phyloP scores from a whole-genome alignment of 345 rosid genomes.

The Hevea brasiliensis region DNA sequence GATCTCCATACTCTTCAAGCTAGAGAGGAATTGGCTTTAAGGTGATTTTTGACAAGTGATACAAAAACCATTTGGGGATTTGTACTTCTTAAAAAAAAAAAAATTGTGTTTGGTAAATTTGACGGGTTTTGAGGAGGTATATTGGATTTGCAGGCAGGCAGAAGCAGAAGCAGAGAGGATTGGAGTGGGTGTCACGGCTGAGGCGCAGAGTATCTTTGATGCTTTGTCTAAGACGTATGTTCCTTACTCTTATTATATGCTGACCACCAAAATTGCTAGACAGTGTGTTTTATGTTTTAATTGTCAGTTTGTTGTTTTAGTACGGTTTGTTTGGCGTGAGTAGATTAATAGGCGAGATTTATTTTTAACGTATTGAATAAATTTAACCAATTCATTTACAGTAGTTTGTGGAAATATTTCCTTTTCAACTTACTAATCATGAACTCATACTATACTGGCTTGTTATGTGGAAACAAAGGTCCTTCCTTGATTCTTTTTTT shows the following conservation, averaged over 20 bases:
- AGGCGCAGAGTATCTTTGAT: constrained; percentile 84
- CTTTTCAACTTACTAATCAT: not conserved
- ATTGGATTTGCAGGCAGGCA: constrained; percentile 67
- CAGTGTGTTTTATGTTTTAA: not conserved
- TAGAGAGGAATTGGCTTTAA: constrained; percentile 75
- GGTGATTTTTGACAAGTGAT: constrained; percentile 39
- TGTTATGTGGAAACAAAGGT: not conserved
- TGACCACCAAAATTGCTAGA: not conserved
- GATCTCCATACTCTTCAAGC: constrained; percentile 63
- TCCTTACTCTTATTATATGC: not conserved
- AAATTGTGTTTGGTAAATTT: not conserved
- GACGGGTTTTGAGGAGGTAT: constrained; percentile 6
- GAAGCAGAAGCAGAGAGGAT: constrained; percentile 82
- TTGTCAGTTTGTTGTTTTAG: not conserved
- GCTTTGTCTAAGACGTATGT: constrained; percentile 90
- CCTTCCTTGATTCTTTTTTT: not conserved
- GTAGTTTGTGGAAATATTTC: not conserved
- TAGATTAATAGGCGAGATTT: not conserved
- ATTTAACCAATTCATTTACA: not conserved
- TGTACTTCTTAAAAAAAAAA: not conserved
- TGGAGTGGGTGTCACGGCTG: constrained; percentile 89
- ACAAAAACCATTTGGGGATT: not conserved
- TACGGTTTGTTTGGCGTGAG: not conserved
- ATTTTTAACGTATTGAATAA: not conserved
- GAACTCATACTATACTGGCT: not conserved